These are phyloP conservation scores for Blastocystis sp. DNA, from an alignment of 352 stramenopile species.

Conservation along the genomic window DNA sequence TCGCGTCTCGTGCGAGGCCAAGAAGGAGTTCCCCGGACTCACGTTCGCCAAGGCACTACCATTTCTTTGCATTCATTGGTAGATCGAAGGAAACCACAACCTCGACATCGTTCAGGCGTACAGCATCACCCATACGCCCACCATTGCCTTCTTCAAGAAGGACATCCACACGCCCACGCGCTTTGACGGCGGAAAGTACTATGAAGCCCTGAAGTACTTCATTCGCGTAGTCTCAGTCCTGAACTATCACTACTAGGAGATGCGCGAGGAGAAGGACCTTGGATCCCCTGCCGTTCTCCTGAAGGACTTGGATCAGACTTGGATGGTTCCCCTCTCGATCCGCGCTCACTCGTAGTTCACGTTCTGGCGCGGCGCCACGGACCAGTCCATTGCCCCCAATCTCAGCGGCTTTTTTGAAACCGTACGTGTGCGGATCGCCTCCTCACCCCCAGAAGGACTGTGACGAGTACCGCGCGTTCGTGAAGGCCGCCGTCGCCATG, in stretches of 20 bases:
- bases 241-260: slow-evolving; percentile 1
- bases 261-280: slow-evolving; percentile 43
- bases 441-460: slow-evolving; percentile 37
- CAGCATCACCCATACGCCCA: slow-evolving; percentile 67
- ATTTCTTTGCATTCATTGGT: no score
- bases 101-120: slow-evolving; percentile 69
- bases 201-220: slow-evolving; percentile 70
- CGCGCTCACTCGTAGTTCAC: slow-evolving; percentile 33
- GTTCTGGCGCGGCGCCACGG: slow-evolving; percentile 64
- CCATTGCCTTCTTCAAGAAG: slow-evolving; percentile 71
- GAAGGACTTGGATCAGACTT: slow-evolving; percentile 63
- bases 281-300: slow-evolving; percentile 67
- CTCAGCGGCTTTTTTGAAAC: slow-evolving; percentile 71
- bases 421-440: neutral
- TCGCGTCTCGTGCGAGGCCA: slow-evolving; percentile 50
- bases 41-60: slow-evolving; percentile 36
- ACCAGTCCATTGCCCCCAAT: slow-evolving; percentile 65
- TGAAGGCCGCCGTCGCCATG: slow-evolving; percentile 36
- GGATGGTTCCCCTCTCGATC: slow-evolving; percentile 42
- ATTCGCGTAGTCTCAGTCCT: slow-evolving; percentile 28
- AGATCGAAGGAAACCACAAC: slow-evolving; percentile 73
- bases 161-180: slow-evolving; percentile 67
- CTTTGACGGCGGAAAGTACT: slow-evolving; percentile 62
- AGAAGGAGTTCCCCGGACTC: slow-evolving; percentile 43
- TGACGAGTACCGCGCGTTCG: slow-evolving; percentile 60